These are phyloP conservation scores for Aspergillus fijiensis DNA, from an alignment of 2,329 filamentous ascomycete genomes.

Conservation along the genomic window DNA sequence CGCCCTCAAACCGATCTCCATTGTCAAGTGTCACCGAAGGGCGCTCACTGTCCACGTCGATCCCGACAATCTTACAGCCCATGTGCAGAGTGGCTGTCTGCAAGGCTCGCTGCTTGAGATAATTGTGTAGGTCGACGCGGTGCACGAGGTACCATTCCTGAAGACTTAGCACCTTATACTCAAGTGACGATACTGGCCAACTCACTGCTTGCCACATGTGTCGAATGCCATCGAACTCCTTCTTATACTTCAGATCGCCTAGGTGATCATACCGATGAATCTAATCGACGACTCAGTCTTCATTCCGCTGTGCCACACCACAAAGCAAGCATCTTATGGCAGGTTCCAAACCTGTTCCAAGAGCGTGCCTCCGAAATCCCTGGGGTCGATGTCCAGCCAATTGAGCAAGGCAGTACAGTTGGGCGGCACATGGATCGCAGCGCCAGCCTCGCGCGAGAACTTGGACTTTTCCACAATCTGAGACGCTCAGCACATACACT, in stretches of 20 bases:
- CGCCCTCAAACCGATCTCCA: slow-evolving; percentile 20
- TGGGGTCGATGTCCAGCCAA: slow-evolving; percentile 25
- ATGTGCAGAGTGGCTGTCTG: slow-evolving; percentile 24
- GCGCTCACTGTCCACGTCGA: slow-evolving; percentile 15
- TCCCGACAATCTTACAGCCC: slow-evolving; percentile 21
- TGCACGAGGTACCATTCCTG: slow-evolving; percentile 39
- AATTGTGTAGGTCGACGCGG: slow-evolving; percentile 45
- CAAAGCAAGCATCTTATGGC: neutral
- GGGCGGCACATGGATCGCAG: slow-evolving; percentile 28
- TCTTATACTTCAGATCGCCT: slow-evolving; percentile 19
- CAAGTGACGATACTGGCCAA: neutral
- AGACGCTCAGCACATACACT: neutral
- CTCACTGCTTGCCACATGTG: slow-evolving; percentile 27
- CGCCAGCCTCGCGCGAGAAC: slow-evolving; percentile 27
- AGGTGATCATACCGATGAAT: slow-evolving; percentile 20
- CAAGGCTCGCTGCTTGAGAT: slow-evolving; percentile 34
- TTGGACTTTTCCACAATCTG: slow-evolving; percentile 32
- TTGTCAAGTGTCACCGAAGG: slow-evolving; percentile 23
- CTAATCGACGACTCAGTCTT: slow-evolving; percentile 9
- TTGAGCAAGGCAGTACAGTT: slow-evolving; percentile 28
- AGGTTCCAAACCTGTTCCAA: slow-evolving; percentile 19
- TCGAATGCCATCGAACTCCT: slow-evolving; percentile 19
- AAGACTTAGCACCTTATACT: neutral
- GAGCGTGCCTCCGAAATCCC: slow-evolving; percentile 25
- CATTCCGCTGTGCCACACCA: neutral